phyloP scores from a whole-genome alignment of 805 yeast genomes.

The Kurtzmaniella cleridarum region DNA sequence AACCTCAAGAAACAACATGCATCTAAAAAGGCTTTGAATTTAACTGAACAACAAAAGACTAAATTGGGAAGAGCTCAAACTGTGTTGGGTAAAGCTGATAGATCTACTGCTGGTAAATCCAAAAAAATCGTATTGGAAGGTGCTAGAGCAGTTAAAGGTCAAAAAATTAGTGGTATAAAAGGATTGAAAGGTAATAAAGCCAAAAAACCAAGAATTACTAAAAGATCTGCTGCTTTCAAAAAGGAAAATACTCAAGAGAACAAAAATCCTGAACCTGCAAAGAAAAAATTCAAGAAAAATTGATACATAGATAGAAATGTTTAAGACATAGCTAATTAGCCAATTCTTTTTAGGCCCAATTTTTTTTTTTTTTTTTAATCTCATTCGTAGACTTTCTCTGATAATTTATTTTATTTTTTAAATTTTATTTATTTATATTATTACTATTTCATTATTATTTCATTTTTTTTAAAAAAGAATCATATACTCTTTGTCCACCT shows the following conservation, averaged over 20 bases:
- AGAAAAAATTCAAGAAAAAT: no score
- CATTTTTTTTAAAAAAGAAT: no score
- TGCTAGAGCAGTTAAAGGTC: constrained; percentile 68
- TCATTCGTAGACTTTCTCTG: no score
- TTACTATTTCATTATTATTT: no score
- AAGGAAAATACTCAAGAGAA: constrained; percentile 26
- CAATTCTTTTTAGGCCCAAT: no score
- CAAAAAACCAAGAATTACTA: constrained; percentile 57
- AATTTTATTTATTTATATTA: no score
- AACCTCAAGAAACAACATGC: constrained; percentile 23
- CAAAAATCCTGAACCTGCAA: constrained; percentile 7
- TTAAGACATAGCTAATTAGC: no score
- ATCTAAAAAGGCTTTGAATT: constrained; percentile 16
- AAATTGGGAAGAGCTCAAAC: constrained; percentile 74
- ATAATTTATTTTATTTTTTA: no score
- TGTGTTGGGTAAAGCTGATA: constrained; percentile 74
- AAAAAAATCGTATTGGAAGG: constrained; percentile 55
- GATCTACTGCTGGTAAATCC: constrained; percentile 55
- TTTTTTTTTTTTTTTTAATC: no score
- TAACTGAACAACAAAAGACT: constrained; percentile 67
- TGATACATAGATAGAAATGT: no score
- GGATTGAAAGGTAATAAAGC: constrained; percentile 26
- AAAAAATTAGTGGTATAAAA: constrained; percentile 51
- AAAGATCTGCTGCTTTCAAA: constrained; percentile 48
- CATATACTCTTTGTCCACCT: no score